Percentiles rank a stretch among this genome's conserved stretches.
phyloP scores from a whole-genome alignment of 2,329 filamentous ascomycete species.

The Exserohilum rostratum region DNA sequence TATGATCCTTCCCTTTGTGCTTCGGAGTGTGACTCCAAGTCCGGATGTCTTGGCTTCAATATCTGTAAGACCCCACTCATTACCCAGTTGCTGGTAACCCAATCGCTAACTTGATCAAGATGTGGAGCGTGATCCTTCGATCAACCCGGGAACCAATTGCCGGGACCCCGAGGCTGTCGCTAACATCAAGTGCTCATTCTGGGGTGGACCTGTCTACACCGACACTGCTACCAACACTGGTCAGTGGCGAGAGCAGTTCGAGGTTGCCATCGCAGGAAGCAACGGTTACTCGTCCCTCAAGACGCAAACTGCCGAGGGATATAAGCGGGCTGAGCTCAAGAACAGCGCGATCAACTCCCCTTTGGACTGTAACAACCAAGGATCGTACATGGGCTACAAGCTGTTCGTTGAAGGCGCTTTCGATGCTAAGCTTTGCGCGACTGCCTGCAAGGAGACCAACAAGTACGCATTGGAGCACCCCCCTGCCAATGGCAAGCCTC shows the following conservation, averaged over 20 bases:
- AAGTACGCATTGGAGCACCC: neutral
- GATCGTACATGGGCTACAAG: neutral
- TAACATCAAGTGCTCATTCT: slow-evolving; percentile 1
- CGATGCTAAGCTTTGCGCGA: neutral
- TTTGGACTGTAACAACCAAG: neutral
- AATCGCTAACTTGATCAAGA: too few relatives aligned
- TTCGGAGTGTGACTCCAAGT: neutral
- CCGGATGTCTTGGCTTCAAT: neutral
- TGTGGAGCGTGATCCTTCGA: neutral
- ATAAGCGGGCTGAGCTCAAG: too few relatives aligned
- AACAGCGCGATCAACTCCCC: neutral
- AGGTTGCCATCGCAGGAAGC: neutral
- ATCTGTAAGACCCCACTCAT: too few relatives aligned
- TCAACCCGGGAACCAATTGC: neutral
- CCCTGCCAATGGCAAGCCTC: neutral
- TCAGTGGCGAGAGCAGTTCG: slow-evolving; percentile 2
- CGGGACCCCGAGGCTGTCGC: neutral
- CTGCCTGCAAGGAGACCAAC: neutral
- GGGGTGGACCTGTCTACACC: neutral
- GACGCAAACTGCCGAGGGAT: too few relatives aligned
- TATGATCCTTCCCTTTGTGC: neutral
- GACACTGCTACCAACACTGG: slow-evolving; percentile 1
- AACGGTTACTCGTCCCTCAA: too few relatives aligned
- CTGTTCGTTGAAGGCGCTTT: neutral
- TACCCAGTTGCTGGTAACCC: too few relatives aligned